phyloP scores from a whole-genome alignment of 2,329 filamentous ascomycete species.

The Bipolaris zeicola region DNA sequence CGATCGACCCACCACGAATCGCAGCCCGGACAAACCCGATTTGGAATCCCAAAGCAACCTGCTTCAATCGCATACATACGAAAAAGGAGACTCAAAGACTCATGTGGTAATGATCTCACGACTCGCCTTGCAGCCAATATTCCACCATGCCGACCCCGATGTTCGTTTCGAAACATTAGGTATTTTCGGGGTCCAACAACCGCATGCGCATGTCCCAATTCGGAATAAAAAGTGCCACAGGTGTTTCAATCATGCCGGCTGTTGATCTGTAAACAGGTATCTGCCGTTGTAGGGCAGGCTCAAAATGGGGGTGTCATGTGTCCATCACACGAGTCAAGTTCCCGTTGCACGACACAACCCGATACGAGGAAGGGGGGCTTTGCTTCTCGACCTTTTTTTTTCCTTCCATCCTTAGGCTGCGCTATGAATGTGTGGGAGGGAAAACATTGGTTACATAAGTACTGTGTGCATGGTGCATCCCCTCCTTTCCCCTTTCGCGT shows the following conservation, averaged over 20 bases:
- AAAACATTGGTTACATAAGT: too few relatives aligned
- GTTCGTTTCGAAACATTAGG: not conserved
- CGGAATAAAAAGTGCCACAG: not conserved
- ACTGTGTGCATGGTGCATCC: not conserved
- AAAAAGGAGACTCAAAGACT: not conserved
- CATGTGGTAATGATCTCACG: not conserved
- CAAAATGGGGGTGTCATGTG: not conserved
- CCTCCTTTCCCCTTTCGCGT: not conserved
- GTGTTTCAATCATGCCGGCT: not conserved
- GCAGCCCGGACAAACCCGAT: not conserved
- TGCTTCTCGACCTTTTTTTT: not conserved
- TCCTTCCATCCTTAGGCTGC: not conserved
- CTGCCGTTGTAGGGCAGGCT: not conserved
- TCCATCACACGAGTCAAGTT: not conserved
- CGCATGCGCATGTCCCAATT: not conserved
- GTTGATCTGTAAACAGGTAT: not conserved
- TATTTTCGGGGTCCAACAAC: not conserved
- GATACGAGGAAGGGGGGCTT: too few relatives aligned
- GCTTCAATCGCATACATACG: not conserved
- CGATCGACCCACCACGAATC: not conserved
- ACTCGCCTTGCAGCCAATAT: not conserved
- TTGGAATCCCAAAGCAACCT: not conserved
- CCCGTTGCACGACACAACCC: not conserved
- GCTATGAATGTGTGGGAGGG: not conserved
- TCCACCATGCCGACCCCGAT: not conserved